phyloP scores from a whole-genome alignment of 2,329 filamentous ascomycete species.

The Botrytis elliptica region DNA sequence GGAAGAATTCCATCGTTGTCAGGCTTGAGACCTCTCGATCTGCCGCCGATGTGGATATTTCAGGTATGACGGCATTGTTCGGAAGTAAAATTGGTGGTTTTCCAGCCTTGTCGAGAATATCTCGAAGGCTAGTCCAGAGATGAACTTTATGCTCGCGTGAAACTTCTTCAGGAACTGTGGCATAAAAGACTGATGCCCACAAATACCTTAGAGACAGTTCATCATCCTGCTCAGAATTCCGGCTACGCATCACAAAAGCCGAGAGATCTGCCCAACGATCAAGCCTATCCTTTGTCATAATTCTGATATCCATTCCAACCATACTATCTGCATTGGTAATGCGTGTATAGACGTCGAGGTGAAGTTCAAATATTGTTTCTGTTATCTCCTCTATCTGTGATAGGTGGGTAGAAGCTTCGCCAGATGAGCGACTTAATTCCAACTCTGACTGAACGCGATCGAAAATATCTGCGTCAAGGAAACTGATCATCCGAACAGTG shows the following conservation, averaged over 20 bases:
- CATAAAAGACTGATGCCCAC: conserved; percentile 64
- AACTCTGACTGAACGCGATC: conserved; percentile 48
- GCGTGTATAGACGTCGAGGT: conserved; percentile 63
- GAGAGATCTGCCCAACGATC: conserved; percentile 59
- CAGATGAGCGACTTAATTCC: conserved; percentile 26
- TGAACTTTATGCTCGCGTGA: conserved; percentile 58
- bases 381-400: conserved; percentile 50
- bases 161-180: conserved; percentile 55
- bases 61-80: conserved; percentile 87
- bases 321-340: conserved; percentile 60
- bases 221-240: conserved; percentile 30
- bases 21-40: conserved; percentile 90
- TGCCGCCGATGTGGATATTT: conserved; percentile 77
- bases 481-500: conserved; percentile 52
- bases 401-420: conserved; percentile 35
- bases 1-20: conserved; percentile 95
- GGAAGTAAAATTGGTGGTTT: conserved; percentile 60
- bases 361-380: conserved; percentile 63
- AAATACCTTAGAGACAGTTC: conserved; percentile 59
- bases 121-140: conserved; percentile 62
- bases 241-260: conserved; percentile 48
- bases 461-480: conserved; percentile 53
- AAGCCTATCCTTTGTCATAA: conserved; percentile 57
- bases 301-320: conserved; percentile 50
- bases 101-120: conserved; percentile 48